Evolutionary conservation across 129 eudicot genomes (phyloP), one percentile per base, ranked within the genome.

Genomic region (Solidago caesia): DNA sequence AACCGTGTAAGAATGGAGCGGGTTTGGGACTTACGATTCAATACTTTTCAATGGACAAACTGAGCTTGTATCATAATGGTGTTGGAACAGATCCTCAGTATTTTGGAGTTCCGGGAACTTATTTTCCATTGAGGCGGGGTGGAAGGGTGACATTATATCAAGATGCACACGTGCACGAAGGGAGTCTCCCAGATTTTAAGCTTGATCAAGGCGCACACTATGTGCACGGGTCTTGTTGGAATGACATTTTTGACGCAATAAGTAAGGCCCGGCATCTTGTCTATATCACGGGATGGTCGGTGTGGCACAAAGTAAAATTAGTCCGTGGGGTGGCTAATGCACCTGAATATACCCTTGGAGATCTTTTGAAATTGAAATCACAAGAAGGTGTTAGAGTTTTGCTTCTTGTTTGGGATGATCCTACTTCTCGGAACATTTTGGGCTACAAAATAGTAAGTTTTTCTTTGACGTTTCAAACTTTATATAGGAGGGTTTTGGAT

Each of bases 341-440:
- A 9, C 62, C 67, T 13, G 89, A 75, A 56, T 84, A 84, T 82
- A 80, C 86, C 44, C 84, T 95, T 70, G 99, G 99, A 8, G 99
- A 91, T 67, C 97, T 95, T 85, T 78, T 95, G 65, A 91, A 84
- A 85, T 82, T 90, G 53, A 95, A 95, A 79, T 95, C 99, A 48
- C 96, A 87, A 72, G 99, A 95, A 82, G 99, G 99, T 57, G 99
- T 91, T 53, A 89, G 99, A 72, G 99, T 95, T 63, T 83, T 95
- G 75, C 96, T 95, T 63, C 99, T 95, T 62, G 89, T 95, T 59
- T 95, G 99, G 99, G 99, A 95, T 82, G 99, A 95, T 64, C 99
- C 99, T 77, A 91, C 96, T 49, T 95, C 99, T 25, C 84, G 96
- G 79, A 95, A 78, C 84, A 95, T 95, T 75, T 70, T 95, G 82